phyloP scores from a whole-genome alignment of 192 early-diverging fungal species.

The Backusella parvicylindrica region DNA sequence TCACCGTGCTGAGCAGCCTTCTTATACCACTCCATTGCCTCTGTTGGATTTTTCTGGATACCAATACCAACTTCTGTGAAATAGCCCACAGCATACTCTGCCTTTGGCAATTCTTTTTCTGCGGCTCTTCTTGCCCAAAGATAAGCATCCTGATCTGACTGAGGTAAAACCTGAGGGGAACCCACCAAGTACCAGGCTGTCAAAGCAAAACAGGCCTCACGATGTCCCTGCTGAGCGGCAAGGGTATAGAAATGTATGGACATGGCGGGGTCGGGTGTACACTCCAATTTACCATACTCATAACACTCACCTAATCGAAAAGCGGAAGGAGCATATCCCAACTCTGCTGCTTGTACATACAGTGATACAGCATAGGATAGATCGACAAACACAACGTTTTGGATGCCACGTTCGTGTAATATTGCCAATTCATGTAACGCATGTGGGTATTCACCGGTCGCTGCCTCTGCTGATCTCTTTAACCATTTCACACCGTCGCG shows the following conservation, averaged over 20 bases:
- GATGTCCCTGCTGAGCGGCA: constrained; percentile 58
- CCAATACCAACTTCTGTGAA: constrained; percentile 65
- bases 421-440: constrained; percentile 55
- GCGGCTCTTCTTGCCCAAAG: constrained; percentile 59
- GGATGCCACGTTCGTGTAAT: constrained; percentile 54
- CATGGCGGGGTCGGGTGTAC: constrained; percentile 47
- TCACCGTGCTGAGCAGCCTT: constrained; percentile 63
- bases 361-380: constrained; percentile 55
- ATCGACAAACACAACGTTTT: constrained; percentile 58
- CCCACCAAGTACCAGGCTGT: constrained; percentile 67
- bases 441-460: constrained; percentile 53
- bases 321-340: constrained; percentile 63
- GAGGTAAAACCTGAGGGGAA: constrained; percentile 45
- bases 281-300: constrained; percentile 59
- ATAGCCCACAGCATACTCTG: constrained; percentile 64
- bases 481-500: constrained; percentile 60
- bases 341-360: constrained; percentile 56
- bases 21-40: constrained; percentile 59
- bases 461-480: constrained; percentile 55
- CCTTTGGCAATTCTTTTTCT: constrained; percentile 55
- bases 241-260: constrained; percentile 58
- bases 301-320: constrained; percentile 58
- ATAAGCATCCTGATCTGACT: constrained; percentile 58
- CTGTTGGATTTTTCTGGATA: constrained; percentile 43
- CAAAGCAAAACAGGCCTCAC: constrained; percentile 58